These are phyloP conservation scores for Alternaria arborescens DNA, from an alignment of 2,329 filamentous ascomycete species.

Conservation along the genomic window DNA sequence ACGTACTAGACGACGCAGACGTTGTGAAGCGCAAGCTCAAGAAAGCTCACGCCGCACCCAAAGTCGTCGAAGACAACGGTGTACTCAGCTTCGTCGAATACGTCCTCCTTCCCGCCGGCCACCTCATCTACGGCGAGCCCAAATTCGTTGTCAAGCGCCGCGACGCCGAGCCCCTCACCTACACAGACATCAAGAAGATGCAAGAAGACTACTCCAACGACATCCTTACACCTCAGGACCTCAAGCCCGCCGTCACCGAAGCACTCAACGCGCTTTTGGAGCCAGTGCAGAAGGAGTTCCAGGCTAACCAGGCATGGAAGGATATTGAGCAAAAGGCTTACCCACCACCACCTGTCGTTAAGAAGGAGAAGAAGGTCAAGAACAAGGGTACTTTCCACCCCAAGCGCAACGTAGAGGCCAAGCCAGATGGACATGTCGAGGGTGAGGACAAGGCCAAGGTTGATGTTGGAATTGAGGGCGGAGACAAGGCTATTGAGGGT, in stretches of 20 bases:
- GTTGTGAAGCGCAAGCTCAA: constrained; percentile 71
- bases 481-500: constrained; percentile 44
- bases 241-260: constrained; percentile 84
- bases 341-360: constrained; percentile 69
- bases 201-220: constrained; percentile 83
- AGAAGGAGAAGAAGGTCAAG: constrained; percentile 77
- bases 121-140: constrained; percentile 63
- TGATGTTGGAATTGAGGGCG: constrained; percentile 52
- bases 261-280: constrained; percentile 77
- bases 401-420: constrained; percentile 51
- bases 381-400: constrained; percentile 75
- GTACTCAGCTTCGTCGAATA: constrained; percentile 86
- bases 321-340: constrained; percentile 80
- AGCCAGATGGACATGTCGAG: constrained; percentile 58
- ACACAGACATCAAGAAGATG: constrained; percentile 77
- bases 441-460: constrained; percentile 53
- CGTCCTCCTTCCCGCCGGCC: constrained; percentile 80
- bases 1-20: constrained; percentile 83
- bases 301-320: constrained; percentile 80
- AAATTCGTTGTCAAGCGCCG: constrained; percentile 75
- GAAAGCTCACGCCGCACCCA: constrained; percentile 82
- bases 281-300: constrained; percentile 79
- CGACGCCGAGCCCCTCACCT: constrained; percentile 78
- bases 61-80: constrained; percentile 83
- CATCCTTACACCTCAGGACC: constrained; percentile 82